A percentile compares a stretch with the other conserved stretches of the same genome.
These are phyloP conservation scores for Aureobasidium sp. DNA, from an alignment of 2,329 filamentous ascomycete species.

Conservation along the genomic window DNA sequence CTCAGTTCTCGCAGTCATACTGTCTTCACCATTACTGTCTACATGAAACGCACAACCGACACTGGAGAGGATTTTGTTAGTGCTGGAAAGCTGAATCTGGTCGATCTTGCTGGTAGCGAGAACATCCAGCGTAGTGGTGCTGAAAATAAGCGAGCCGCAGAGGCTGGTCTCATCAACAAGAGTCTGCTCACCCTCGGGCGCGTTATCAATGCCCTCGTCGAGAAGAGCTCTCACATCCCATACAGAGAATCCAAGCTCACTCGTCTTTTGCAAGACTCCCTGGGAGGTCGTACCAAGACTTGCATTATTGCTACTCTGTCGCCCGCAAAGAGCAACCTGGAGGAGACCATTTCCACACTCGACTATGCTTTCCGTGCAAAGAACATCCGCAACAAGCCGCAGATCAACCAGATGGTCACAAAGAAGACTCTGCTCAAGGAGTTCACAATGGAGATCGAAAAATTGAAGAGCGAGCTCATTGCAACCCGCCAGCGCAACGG, in stretches of 20 bases:
- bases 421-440: constrained; percentile 90
- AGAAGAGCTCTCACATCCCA: constrained; percentile 82
- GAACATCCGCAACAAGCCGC: constrained; percentile 97
- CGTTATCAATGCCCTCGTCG: constrained; percentile 95
- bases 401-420: constrained; percentile 83
- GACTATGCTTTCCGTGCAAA: constrained; percentile 98
- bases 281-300: constrained; percentile 92
- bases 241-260: constrained; percentile 94
- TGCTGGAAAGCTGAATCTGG: constrained; percentile 89
- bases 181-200: constrained; percentile 88
- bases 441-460: constrained; percentile 88
- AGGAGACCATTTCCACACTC: constrained; percentile 95
- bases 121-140: constrained; percentile 96
- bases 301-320: constrained; percentile 98
- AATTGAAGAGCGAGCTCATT: constrained; percentile 87
- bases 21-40: constrained; percentile 91
- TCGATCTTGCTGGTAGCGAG: constrained; percentile 93
- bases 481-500: constrained; percentile 89
- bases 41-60: constrained; percentile 73
- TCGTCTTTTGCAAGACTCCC: constrained; percentile 86
- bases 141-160: constrained; percentile 93
- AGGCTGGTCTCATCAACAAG: constrained; percentile 97
- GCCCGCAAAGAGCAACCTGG: constrained; percentile 86
- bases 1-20: constrained; percentile 95
- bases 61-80: constrained; percentile 85